These are phyloP conservation scores for Colletotrichum sp. DNA, from an alignment of 2,329 filamentous ascomycete species.

Conservation along the genomic window DNA sequence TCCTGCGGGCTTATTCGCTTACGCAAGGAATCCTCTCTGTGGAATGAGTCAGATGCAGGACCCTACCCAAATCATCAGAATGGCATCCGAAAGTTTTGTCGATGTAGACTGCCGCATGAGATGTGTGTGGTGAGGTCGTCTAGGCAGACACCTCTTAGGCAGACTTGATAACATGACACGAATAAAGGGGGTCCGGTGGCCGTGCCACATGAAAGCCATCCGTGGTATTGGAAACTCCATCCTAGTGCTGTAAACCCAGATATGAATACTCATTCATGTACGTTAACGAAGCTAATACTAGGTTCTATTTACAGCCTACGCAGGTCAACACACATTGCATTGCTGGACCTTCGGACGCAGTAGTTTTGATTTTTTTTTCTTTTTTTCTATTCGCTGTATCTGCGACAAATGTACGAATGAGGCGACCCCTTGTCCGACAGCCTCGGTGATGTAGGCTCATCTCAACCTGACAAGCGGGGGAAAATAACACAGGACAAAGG, in stretches of 20 bases:
- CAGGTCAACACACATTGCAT: constrained; percentile 4
- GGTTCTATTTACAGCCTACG: constrained; percentile 19
- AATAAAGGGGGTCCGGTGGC: not conserved
- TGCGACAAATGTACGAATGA: constrained; percentile 7
- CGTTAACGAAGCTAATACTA: constrained; percentile 5
- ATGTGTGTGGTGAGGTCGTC: not conserved
- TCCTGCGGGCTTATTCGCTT: not conserved
- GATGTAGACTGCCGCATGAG: not conserved
- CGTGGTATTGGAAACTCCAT: not conserved
- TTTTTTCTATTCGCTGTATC: constrained; percentile 16
- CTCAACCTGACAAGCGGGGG: constrained; percentile 15
- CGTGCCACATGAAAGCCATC: not conserved
- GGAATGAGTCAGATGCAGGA: not conserved
- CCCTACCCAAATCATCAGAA: not conserved
- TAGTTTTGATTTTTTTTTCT: constrained; percentile 4
- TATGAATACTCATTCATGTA: not conserved
- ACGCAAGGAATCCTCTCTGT: not conserved
- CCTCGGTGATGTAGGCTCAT: not conserved
- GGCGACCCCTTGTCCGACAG: not conserved
- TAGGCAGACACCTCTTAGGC: not conserved
- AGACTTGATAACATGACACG: not conserved
- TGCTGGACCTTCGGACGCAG: constrained; percentile 13
- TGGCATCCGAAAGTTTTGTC: not conserved
- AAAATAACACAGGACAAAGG: not conserved
- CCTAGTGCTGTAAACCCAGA: constrained; percentile 2